Evolutionary conservation across 2,329 filamentous ascomycete genomes (phyloP).

Genomic region (Penicillium carneum): DNA sequence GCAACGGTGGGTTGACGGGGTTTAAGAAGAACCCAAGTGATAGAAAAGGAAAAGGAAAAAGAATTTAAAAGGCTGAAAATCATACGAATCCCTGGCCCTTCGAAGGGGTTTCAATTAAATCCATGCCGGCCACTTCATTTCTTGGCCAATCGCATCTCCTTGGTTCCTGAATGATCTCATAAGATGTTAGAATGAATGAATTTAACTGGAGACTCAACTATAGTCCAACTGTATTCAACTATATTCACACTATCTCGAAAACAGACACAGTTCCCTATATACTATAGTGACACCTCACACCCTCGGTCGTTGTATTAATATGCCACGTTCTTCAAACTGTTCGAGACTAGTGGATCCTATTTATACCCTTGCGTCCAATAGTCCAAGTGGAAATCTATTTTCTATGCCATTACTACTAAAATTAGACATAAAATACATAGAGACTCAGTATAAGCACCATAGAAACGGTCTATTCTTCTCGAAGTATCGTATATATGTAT

Average conservation of each 20-base stretch:
- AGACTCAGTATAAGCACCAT: neutral
- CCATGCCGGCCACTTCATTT: conserved; percentile 23
- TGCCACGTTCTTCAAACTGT: conserved; percentile 8
- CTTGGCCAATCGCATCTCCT: conserved; percentile 15
- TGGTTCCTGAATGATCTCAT: conserved; percentile 17
- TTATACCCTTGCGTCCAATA: conserved; percentile 14
- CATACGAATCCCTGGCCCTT: conserved; percentile 2
- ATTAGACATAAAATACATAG: neutral
- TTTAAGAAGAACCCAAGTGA: conserved; percentile 1
- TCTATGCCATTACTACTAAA: neutral
- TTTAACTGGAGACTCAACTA: neutral
- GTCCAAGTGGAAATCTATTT: neutral
- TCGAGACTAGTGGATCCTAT: conserved; percentile 13
- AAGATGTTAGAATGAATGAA: neutral
- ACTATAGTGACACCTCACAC: neutral
- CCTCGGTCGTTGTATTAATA: neutral
- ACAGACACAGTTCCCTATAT: neutral
- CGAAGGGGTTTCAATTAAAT: conserved; percentile 19
- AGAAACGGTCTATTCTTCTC: neutral
- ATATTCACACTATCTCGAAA: neutral
- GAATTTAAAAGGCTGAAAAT: conserved; percentile 6
- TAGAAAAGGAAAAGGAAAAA: neutral
- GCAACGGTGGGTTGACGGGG: conserved; percentile 1
- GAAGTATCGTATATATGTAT: no score
- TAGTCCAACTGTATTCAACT: no score